Percentiles rank a stretch among this genome's conserved stretches.
phyloP scores from a whole-genome alignment of 2,329 filamentous ascomycete species.

The Penicillium sp. region DNA sequence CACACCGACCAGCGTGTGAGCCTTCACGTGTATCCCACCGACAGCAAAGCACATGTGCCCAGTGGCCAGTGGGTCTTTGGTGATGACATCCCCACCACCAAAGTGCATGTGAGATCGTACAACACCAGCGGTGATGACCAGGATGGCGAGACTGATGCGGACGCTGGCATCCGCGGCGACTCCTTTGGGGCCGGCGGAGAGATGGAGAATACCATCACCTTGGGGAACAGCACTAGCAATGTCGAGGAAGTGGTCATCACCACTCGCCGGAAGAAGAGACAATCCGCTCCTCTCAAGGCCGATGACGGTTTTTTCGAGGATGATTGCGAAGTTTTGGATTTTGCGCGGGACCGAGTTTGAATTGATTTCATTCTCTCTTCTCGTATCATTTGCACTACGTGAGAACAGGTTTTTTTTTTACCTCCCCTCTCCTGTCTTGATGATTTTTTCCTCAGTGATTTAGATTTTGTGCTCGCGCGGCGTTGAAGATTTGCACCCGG shows the following conservation, averaged over 20 bases:
- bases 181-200: constrained; percentile 43
- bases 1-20: constrained; percentile 86
- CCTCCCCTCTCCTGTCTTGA: constrained; percentile 7
- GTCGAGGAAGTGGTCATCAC: constrained; percentile 83
- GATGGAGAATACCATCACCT: constrained; percentile 58
- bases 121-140: constrained; percentile 49
- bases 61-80: constrained; percentile 61
- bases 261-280: constrained; percentile 71
- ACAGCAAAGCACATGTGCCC: constrained; percentile 49
- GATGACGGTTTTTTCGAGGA: constrained; percentile 87
- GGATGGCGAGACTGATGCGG: constrained; percentile 41
- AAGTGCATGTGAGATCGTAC: constrained; percentile 54
- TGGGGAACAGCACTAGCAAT: constrained; percentile 61
- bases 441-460: constrained; percentile 20
- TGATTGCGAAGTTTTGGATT: constrained; percentile 89
- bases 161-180: constrained; percentile 35
- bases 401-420: not conserved
- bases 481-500: constrained; percentile 26
- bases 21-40: constrained; percentile 69
- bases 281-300: constrained; percentile 39
- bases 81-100: constrained; percentile 54
- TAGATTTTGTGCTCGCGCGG: constrained; percentile 27
- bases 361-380: not conserved
- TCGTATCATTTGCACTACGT: not conserved
- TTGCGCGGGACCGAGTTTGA: constrained; percentile 67